Conservation (phyloP, 345 rosid species). For the Hibiscus trionum region DNA sequence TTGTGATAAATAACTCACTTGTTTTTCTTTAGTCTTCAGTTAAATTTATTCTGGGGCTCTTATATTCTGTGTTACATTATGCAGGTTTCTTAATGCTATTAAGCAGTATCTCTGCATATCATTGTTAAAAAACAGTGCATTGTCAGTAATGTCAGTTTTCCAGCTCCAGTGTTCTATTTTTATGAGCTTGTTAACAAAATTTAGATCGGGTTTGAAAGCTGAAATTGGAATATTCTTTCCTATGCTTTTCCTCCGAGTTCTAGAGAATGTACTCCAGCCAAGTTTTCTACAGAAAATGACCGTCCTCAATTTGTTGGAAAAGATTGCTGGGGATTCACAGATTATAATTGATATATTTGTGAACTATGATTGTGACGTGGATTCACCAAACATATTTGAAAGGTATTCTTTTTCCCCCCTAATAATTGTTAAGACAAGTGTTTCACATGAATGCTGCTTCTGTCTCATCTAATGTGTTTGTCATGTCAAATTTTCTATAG, state of each 20-base stretch:
- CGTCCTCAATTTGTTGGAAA: constrained; percentile 75
- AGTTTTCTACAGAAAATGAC: constrained; percentile 97
- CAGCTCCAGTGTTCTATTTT: constrained; percentile 94
- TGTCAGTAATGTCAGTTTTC: constrained; percentile 89
- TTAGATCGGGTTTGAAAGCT: constrained; percentile 73
- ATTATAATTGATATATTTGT: constrained; percentile 79
- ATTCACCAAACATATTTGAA: constrained; percentile 88
- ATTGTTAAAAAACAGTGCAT: constrained; percentile 83
- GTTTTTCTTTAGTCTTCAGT: neutral
- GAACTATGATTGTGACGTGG: constrained; percentile 92
- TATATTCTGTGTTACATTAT: constrained; percentile 12
- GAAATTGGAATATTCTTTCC: constrained; percentile 95
- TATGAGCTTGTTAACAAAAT: constrained; percentile 63
- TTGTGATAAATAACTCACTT: neutral
- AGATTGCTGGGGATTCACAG: constrained; percentile 69
- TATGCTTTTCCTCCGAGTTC: constrained; percentile 89
- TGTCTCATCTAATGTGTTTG: neutral
- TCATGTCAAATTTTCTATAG: neutral
- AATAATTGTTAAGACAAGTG: neutral
- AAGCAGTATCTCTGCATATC: constrained; percentile 91
- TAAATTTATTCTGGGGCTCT: neutral
- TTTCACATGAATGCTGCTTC: neutral
- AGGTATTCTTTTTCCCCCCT: constrained; percentile 42
- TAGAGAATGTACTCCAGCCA: constrained; percentile 95
- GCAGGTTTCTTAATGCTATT: constrained; percentile 81